A percentile compares a stretch with the other conserved stretches of the same genome.
phyloP scores from a whole-genome alignment of 116 monocot genomes.

The Papilionanthe hybrid region DNA sequence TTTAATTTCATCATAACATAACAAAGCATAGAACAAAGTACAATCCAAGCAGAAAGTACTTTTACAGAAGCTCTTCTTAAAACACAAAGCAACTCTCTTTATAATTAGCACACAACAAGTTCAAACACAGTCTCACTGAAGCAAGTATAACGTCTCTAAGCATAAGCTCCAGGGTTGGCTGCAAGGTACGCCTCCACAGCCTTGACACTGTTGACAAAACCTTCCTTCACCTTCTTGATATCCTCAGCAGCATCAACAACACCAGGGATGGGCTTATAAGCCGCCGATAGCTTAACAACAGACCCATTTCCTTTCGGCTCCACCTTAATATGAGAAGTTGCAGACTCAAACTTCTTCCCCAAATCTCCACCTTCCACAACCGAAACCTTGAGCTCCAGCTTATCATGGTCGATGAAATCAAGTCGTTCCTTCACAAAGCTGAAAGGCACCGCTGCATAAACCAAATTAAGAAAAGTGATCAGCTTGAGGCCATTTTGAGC shows the following conservation, averaged over 20 bases:
- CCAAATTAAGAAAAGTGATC: background rate
- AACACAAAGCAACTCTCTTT: too few species aligned
- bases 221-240: slow-evolving; percentile 23
- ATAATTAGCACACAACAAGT: background rate
- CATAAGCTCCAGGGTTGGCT: slow-evolving; percentile 39
- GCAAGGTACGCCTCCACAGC: slow-evolving; percentile 43
- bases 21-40: too few species aligned
- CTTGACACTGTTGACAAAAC: slow-evolving; percentile 17
- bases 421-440: slow-evolving; percentile 9
- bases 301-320: slow-evolving; percentile 7
- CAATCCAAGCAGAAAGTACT: too few species aligned
- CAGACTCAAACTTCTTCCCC: slow-evolving; percentile 18
- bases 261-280: slow-evolving; percentile 21
- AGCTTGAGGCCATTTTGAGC: too few species aligned
- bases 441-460: slow-evolving; percentile 5
- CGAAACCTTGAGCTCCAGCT: slow-evolving; percentile 7
- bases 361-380: slow-evolving; percentile 10
- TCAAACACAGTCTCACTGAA: background rate
- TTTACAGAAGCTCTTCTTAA: too few species aligned
- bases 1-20: too few species aligned
- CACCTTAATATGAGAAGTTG: slow-evolving; percentile 12
- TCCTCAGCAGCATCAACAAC: slow-evolving; percentile 17
- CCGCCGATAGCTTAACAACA: slow-evolving; percentile 14
- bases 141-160: slow-evolving; percentile 3
- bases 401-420: slow-evolving; percentile 14